Percentiles rank a stretch among this genome's conserved stretches.
These are phyloP conservation scores for Pseudogymnoascus sp. DNA, from an alignment of 2,329 filamentous ascomycete genomes.

Conservation along the genomic window DNA sequence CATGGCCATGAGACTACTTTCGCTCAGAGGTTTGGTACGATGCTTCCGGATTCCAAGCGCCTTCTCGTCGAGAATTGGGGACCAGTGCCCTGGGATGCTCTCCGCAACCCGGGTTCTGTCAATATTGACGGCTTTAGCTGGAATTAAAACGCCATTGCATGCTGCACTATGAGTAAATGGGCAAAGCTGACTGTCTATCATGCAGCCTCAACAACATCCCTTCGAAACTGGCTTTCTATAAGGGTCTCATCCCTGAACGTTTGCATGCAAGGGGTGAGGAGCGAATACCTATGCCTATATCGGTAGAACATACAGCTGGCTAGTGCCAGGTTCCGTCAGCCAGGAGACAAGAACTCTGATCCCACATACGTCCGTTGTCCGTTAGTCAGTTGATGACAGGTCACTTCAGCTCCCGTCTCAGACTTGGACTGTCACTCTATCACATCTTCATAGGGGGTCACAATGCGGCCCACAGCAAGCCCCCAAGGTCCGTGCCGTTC, in stretches of 20 bases:
- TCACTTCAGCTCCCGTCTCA: not conserved
- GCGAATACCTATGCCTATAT: not conserved
- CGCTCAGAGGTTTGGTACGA: not conserved
- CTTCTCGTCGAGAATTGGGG: not conserved
- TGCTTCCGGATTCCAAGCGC: not conserved
- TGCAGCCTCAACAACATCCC: not conserved
- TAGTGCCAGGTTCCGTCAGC: not conserved
- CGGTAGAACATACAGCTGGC: not conserved
- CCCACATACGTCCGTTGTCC: not conserved
- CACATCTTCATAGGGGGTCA: not conserved
- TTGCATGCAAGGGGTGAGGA: not conserved
- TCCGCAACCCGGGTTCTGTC: not conserved
- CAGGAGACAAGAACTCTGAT: not conserved
- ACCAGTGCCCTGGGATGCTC: not conserved
- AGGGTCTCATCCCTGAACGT: not conserved
- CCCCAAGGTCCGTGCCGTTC: slow-evolving; percentile 3
- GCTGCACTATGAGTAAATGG: not conserved
- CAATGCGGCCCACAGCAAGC: not conserved
- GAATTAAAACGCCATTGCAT: not conserved
- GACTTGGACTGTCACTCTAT: not conserved
- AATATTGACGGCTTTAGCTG: not conserved
- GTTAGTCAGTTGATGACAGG: not conserved
- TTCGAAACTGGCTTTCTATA: not conserved
- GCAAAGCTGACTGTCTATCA: not conserved
- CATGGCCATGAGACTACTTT: not conserved